These are phyloP conservation scores for Botryotinia convoluta DNA, from an alignment of 2,329 filamentous ascomycete species.

Conservation along the genomic window DNA sequence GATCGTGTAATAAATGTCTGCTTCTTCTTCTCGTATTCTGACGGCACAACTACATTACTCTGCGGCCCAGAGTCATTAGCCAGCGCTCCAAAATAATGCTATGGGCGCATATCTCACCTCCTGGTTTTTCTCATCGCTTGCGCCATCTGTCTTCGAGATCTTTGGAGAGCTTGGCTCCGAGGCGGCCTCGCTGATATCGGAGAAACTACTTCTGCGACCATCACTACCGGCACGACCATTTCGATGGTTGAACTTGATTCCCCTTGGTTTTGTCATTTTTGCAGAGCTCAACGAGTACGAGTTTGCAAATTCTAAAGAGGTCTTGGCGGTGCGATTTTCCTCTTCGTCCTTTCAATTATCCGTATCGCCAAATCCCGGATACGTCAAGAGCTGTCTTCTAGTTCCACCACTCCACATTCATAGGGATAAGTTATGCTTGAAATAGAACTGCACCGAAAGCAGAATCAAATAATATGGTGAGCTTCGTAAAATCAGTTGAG, in stretches of 20 bases:
- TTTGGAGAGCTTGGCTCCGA: conserved; percentile 41
- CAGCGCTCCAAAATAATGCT: background rate
- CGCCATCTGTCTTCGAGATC: conserved; percentile 31
- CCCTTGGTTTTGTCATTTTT: conserved; percentile 47
- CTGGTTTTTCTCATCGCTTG: conserved; percentile 38
- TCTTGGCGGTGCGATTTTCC: conserved; percentile 6
- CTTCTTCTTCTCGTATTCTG: conserved; percentile 98
- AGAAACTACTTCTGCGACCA: conserved; percentile 64
- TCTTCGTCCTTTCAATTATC: conserved; percentile 12
- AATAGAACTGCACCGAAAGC: background rate
- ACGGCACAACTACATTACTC: conserved; percentile 39
- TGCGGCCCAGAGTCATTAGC: conserved; percentile 29
- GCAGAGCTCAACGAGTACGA: conserved; percentile 13
- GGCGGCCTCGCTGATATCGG: conserved; percentile 63
- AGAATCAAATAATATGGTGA: background rate
- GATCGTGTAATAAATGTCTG: conserved; percentile 95
- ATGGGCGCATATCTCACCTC: conserved; percentile 1
- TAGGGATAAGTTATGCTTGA: background rate
- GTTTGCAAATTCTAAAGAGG: conserved; percentile 21
- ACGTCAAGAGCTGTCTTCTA: conserved; percentile 3
- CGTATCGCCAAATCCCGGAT: conserved; percentile 13
- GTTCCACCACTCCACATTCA: background rate
- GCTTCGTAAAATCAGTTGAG: background rate
- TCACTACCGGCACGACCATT: conserved; percentile 37
- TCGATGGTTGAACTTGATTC: conserved; percentile 51